Evolutionary conservation across 352 stramenopile genomes (phyloP), one percentile per base, ranked within the genome.

Genomic region (Hyaloperonospora brassicae): DNA sequence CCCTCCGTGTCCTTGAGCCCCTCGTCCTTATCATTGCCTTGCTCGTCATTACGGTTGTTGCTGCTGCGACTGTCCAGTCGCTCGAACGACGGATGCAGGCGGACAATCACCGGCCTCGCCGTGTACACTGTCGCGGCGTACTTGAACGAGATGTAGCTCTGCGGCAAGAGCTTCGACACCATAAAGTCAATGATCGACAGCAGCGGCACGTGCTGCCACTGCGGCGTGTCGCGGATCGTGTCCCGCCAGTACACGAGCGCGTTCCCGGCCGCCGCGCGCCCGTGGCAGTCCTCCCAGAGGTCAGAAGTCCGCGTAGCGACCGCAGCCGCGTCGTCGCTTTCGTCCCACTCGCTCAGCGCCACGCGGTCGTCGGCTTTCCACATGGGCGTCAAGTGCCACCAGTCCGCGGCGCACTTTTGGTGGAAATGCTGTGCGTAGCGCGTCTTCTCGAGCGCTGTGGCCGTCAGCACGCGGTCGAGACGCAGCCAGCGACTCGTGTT

Each of bases 71-170:
- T 25, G 5, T 59, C 24, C 46, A 22, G 30, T 5, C 50, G 55
- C 27, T 57, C 64, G 2, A 0, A 42, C 0, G 62, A 46, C 14
- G 66, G 59, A 25, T 74, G 67, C 35, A 80, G 55, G 0, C 68
- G 59, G 21, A 82, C 53, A 34, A 82, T 68, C 52, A 82, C 61
- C 2, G 72, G 72, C 40, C 72, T 72, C 24, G 72, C 72, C 13
- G 66, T 82, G 53, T 75, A 82, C 22, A 79, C 69, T 14, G 72
- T 70, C 4, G 72, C 73, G 43, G 72, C 68, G 57, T 77, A 82
- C 44, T 82, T 82, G 50, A 82, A 82, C 10, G 66, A 67, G 51
- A 82, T 79, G 50, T 79, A 82, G 47, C 72, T 78, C 61, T 82
- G 69, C n/a, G 72, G 69, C 10, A 82, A 45, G 21, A 82, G 49